phyloP scores from a whole-genome alignment of 257 asterid species.

The Haberlea rhodopensis region DNA sequence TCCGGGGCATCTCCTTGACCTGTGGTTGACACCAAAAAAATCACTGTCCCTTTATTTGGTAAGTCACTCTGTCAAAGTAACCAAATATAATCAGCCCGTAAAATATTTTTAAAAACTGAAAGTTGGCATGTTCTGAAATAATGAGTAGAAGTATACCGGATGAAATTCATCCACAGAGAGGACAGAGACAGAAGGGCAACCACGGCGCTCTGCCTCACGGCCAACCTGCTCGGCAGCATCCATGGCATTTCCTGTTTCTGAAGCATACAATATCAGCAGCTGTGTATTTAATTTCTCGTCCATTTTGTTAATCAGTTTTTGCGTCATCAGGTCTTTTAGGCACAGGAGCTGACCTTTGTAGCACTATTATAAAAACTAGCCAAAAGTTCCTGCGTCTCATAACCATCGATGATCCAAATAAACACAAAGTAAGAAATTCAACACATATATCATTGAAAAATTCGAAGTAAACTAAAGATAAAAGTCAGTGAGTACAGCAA shows the following conservation, averaged over 20 bases:
- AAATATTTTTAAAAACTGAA: not conserved
- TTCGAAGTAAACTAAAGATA: not conserved
- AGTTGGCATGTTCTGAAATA: not conserved
- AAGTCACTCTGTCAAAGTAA: slow-evolving; percentile 47
- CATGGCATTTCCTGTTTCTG: slow-evolving; percentile 86
- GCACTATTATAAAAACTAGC: not conserved
- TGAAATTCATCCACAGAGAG: slow-evolving; percentile 68
- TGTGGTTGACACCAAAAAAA: slow-evolving; percentile 91
- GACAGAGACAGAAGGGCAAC: slow-evolving; percentile 61
- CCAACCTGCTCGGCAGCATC: slow-evolving; percentile 84
- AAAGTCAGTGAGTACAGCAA: not conserved
- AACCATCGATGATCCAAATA: not conserved
- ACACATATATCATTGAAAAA: not conserved
- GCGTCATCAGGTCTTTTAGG: slow-evolving; percentile 5
- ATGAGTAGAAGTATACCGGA: slow-evolving; percentile 41
- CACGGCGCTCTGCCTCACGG: slow-evolving; percentile 88
- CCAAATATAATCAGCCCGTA: slow-evolving; percentile 11
- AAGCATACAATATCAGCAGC: slow-evolving; percentile 70
- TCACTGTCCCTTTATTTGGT: slow-evolving; percentile 47
- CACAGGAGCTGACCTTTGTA: not conserved
- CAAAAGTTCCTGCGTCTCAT: not conserved
- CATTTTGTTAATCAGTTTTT: slow-evolving; percentile 33
- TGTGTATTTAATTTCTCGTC: slow-evolving; percentile 42
- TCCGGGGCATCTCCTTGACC: slow-evolving; percentile 98
- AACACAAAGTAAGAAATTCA: not conserved